Evolutionary conservation across 1,139 yeast genomes (phyloP).

Genomic region (Nematodospora anomalae): DNA sequence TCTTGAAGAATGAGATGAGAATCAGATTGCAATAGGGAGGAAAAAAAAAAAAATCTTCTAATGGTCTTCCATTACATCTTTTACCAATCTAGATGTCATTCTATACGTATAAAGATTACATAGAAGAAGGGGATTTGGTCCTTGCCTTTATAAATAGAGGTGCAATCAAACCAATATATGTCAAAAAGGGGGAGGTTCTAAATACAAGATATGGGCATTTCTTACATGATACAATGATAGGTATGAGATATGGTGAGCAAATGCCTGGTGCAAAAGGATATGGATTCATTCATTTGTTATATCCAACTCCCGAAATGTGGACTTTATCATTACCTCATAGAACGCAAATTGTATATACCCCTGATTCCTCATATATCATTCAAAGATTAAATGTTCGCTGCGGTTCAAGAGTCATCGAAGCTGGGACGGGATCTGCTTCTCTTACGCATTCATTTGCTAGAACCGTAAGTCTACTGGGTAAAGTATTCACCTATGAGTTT

Average conservation of each 20-base stretch:
- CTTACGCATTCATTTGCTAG: slow-evolving; percentile 93
- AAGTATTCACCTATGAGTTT: slow-evolving; percentile 83
- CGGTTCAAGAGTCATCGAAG: slow-evolving; percentile 84
- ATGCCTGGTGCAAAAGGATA: slow-evolving; percentile 74
- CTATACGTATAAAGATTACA: slow-evolving; percentile 50
- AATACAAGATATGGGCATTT: slow-evolving; percentile 90
- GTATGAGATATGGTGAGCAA: slow-evolving; percentile 81
- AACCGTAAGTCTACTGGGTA: slow-evolving; percentile 62
- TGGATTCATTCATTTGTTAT: slow-evolving; percentile 85
- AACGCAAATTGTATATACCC: slow-evolving; percentile 96
- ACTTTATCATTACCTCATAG: slow-evolving; percentile 91
- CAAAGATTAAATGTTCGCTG: slow-evolving; percentile 75
- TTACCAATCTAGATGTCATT: slow-evolving; percentile 37
- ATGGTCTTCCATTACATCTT: too few relatives aligned
- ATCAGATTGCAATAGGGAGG: too few relatives aligned
- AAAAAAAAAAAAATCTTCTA: too few relatives aligned
- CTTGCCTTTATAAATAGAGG: slow-evolving; percentile 83
- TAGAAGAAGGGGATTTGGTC: slow-evolving; percentile 84
- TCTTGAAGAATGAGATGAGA: too few relatives aligned
- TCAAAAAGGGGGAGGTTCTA: slow-evolving; percentile 57
- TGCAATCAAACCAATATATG: slow-evolving; percentile 70
- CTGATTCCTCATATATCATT: slow-evolving; percentile 88
- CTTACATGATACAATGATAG: slow-evolving; percentile 80
- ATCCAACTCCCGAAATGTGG: slow-evolving; percentile 97
- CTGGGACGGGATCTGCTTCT: slow-evolving; percentile 98